Evolutionary conservation across 176 grass and related monocot genomes (phyloP), one percentile per base, ranked within the genome.

Genomic region (Juncus effusus): DNA sequence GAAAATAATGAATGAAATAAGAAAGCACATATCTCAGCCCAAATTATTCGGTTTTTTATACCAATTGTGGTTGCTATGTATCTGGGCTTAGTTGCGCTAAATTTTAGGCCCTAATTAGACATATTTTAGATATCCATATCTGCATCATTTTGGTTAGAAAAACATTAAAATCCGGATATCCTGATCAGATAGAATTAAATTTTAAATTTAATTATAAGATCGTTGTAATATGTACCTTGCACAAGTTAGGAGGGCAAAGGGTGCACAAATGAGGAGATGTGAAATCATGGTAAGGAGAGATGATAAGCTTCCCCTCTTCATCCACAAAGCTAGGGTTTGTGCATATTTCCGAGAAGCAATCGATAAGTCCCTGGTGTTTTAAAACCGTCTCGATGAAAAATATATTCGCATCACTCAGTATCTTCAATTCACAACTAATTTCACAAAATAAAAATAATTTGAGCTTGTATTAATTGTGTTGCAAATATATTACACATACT

Each of bases 221-320:
- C 7, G 54, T 7, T 7, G 10, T 36, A 79, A 51, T 39, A 73
- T 45, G 49, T 53, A 69, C 79, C 79, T 82, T 82, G 49, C 79
- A 82, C 64, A 82, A 50, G 42, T 76, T 82, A 38, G 79, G 79
- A 49, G 79, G 79, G 57, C 72, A 82, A 56, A 82, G 72, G 9
- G 49, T 10, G 50, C 79, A 82, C n/a, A 57, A 56, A 70, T 82
- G 79, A 61, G 79, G 49, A 4, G 63, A 57, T 8, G 70, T 52
- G 61, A 66, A 69, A 12, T 76, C 72, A 63, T 64, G 63, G 50
- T 64, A 63, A 82, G 79, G 72, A 35, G 44, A 70, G 16, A 82
- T 71, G 15, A 14, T 70, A 10, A 82, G 72, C 57, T 67, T 71
- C 47, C 64, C 56, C 53, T 64, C 58, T 36, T 54, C 72, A 70